Evolutionary conservation across 2,329 filamentous ascomycete genomes (phyloP).

Genomic region (Diplodia sapinea): DNA sequence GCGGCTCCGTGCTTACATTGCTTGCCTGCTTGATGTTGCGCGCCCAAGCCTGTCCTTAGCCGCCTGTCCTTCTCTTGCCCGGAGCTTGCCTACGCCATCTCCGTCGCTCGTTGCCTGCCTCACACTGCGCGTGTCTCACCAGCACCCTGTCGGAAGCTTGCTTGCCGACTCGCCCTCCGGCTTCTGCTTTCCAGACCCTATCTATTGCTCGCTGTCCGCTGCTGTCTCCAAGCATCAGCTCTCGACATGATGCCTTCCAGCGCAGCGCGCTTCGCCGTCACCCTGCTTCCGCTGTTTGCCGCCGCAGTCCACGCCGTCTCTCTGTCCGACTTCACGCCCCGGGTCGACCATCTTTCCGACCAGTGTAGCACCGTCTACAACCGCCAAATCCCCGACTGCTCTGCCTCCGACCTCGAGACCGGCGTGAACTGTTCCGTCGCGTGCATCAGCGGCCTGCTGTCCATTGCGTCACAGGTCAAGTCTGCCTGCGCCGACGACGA

Average conservation of each 20-base stretch:
- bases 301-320: conserved; percentile 46
- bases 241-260: conserved; percentile 22
- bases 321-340: conserved; percentile 54
- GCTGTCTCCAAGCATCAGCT: background rate
- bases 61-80: conserved; percentile 3
- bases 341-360: conserved; percentile 48
- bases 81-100: conserved; percentile 9
- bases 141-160: conserved; percentile 13
- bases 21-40: conserved; percentile 17
- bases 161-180: conserved; percentile 1
- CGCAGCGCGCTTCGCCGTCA: conserved; percentile 20
- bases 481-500: conserved; percentile 44
- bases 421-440: conserved; percentile 40
- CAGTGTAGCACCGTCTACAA: conserved; percentile 51
- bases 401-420: conserved; percentile 41
- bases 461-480: conserved; percentile 44
- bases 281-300: conserved; percentile 33
- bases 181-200: background rate
- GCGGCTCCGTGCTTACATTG: conserved; percentile 18
- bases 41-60: conserved; percentile 8
- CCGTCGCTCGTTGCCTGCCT: conserved; percentile 18
- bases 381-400: conserved; percentile 49
- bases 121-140: conserved; percentile 26
- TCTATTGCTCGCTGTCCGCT: conserved; percentile 8
- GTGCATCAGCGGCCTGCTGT: conserved; percentile 50